These are phyloP conservation scores for Malassezia globosa DNA, from an alignment of 1,284 basidiomycete species.

Conservation along the genomic window DNA sequence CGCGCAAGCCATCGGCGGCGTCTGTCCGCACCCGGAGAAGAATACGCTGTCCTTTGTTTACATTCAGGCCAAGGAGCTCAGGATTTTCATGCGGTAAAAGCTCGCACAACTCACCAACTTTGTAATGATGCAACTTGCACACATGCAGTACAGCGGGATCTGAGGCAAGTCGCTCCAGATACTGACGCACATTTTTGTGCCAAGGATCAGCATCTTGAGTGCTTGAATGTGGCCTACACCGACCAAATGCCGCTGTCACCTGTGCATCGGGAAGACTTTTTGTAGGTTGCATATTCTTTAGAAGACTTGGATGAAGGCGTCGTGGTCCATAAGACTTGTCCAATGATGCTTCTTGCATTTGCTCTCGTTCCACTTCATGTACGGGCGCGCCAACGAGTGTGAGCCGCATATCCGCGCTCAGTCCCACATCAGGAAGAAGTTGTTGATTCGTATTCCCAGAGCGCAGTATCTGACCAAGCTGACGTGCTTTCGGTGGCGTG, in stretches of 20 bases:
- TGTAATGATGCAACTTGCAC: conserved; percentile 27
- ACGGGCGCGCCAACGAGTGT: conserved; percentile 6
- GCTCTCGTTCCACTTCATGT: neutral
- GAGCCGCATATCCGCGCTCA: neutral
- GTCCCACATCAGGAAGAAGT: neutral
- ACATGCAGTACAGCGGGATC: conserved; percentile 38
- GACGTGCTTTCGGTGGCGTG: neutral
- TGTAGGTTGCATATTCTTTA: conserved; percentile 23
- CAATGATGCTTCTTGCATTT: conserved; percentile 12
- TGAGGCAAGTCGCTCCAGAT: conserved; percentile 23
- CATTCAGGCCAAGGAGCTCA: conserved; percentile 33
- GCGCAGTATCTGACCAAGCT: neutral
- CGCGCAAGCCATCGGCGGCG: conserved; percentile 30
- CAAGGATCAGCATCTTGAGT: conserved; percentile 17
- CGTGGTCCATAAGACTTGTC: conserved; percentile 23
- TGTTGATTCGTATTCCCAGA: neutral
- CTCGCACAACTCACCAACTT: conserved; percentile 31
- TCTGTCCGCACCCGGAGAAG: conserved; percentile 36
- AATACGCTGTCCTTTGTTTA: conserved; percentile 36
- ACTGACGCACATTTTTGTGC: conserved; percentile 19
- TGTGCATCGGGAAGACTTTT: conserved; percentile 12
- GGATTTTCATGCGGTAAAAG: conserved; percentile 38
- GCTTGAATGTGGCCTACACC: conserved; percentile 22
- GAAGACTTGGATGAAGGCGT: conserved; percentile 35
- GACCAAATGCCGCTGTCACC: conserved; percentile 31